These are phyloP conservation scores for Volvariella volvacea DNA, from an alignment of 1,284 basidiomycete genomes.

Conservation along the genomic window DNA sequence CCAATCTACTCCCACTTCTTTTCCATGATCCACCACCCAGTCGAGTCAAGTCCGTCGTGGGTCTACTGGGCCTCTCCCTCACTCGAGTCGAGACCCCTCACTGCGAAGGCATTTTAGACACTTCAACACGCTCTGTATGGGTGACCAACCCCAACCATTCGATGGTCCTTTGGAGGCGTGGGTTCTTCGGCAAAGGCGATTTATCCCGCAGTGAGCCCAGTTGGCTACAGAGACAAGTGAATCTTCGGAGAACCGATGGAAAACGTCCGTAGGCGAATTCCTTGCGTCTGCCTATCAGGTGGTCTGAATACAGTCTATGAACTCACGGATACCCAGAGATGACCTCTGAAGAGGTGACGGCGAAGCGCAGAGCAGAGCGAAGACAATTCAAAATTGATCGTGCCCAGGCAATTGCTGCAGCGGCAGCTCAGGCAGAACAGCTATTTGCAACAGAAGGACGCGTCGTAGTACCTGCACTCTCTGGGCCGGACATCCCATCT, in stretches of 20 bases:
- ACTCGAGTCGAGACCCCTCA: slow-evolving; percentile 50
- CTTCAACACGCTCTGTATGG: slow-evolving; percentile 76
- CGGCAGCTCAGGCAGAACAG: slow-evolving; percentile 67
- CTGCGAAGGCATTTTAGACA: slow-evolving; percentile 68
- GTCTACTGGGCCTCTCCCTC: slow-evolving; percentile 46
- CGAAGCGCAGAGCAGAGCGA: slow-evolving; percentile 77
- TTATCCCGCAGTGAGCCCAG: slow-evolving; percentile 92
- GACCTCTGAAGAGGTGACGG: slow-evolving; percentile 85
- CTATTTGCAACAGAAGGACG: slow-evolving; percentile 66
- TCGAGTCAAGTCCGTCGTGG: slow-evolving; percentile 37
- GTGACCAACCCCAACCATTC: slow-evolving; percentile 57
- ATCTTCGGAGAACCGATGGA: slow-evolving; percentile 49
- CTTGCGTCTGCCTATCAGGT: background rate
- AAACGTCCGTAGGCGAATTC: slow-evolving; percentile 38
- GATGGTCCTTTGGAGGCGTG: slow-evolving; percentile 76
- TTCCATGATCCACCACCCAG: slow-evolving; percentile 37
- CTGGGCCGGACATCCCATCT: slow-evolving; percentile 60
- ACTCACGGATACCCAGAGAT: slow-evolving; percentile 34
- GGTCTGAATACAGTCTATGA: slow-evolving; percentile 4
- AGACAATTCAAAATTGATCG: slow-evolving; percentile 90
- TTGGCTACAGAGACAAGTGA: slow-evolving; percentile 78
- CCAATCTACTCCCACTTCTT: slow-evolving; percentile 55
- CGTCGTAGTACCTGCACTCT: slow-evolving; percentile 44
- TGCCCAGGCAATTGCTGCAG: slow-evolving; percentile 68
- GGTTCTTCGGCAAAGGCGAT: slow-evolving; percentile 97